Conservation (phyloP, 2,329 filamentous ascomycete species). For the Venturia pyrina region DNA sequence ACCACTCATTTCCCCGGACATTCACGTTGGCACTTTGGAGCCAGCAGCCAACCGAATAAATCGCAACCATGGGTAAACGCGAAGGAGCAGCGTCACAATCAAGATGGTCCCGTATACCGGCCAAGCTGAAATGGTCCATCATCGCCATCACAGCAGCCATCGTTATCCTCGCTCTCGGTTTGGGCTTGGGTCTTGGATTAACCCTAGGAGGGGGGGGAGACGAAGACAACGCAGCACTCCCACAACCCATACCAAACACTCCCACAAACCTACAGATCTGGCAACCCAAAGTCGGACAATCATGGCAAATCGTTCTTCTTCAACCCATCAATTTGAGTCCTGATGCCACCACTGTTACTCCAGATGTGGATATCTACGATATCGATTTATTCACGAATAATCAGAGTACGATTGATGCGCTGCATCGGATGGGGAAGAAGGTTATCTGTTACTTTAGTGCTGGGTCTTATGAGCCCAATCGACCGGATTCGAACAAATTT, state of each 20-base stretch:
- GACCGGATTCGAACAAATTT: slow-evolving; percentile 49
- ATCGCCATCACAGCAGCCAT: slow-evolving; percentile 17
- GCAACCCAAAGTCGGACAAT: slow-evolving; percentile 42
- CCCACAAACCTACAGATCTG: slow-evolving; percentile 29
- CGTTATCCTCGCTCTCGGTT: slow-evolving; percentile 35
- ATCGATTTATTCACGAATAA: slow-evolving; percentile 49
- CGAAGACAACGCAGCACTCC: slow-evolving; percentile 17
- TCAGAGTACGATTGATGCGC: slow-evolving; percentile 33
- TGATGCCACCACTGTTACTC: slow-evolving; percentile 30
- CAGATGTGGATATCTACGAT: slow-evolving; percentile 49
- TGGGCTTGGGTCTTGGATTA: slow-evolving; percentile 50
- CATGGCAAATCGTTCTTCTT: slow-evolving; percentile 54
- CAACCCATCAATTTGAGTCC: slow-evolving; percentile 28
- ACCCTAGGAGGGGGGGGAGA: slow-evolving; percentile 22
- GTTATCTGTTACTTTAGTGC: slow-evolving; percentile 70
- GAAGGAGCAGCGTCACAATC: neutral
- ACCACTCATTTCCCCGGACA: neutral
- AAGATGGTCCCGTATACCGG: slow-evolving; percentile 1
- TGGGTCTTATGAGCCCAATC: slow-evolving; percentile 56
- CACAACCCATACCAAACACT: slow-evolving; percentile 19
- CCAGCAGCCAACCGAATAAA: neutral
- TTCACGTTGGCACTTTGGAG: neutral
- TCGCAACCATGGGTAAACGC: neutral
- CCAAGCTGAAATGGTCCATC: neutral
- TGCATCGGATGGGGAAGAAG: slow-evolving; percentile 44